Base-by-base conservation (phyloP, 2,329 filamentous ascomycete genomes). In the Xylaria sp. region DNA sequence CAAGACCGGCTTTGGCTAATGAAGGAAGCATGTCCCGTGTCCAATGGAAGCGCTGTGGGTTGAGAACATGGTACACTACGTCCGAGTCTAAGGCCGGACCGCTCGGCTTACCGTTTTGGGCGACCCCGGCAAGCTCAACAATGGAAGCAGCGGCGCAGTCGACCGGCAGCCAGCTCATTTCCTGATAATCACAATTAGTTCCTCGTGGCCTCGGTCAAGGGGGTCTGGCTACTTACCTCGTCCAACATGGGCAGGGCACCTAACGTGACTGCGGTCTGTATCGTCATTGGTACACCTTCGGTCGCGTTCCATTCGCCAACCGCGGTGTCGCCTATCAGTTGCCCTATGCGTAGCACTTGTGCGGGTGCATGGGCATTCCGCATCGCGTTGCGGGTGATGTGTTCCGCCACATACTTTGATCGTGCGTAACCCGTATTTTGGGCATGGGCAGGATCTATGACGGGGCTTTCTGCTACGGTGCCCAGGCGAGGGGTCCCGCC, bases 51-150 rank as follows among this genome's bases (percentile, higher is more conserved):
- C 78, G 76, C 7, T 70, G 75, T 0, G 82, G 81, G 66, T 88
- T 88, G n/a, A 85, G 79, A 9, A 90, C 77, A 65, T 89, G 85
- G 66, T 83, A 86, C 18, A 88, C 80, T 0, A 79, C 72, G 2
- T 75, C 71, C 18, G 6, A 63, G 13, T 53, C 67, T 28, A 30
- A 30, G 52, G 20, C 68, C 6, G 18, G 13, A 36, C 53, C 36
- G 56, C 56, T 15, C 48, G 64, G 30, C 39, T 73, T 34, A 50
- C 69, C 69, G 62, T 70, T 23, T 73, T 71, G 63, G 15, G 61
- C 63, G 60, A 72, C 20, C 72, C 71, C 65, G 18, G 59, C 63
- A 13, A 81, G 74, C 50, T 81, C 77, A 12, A 81, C 70, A 13
- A 80, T 75, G 1, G 77, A 76, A 15, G 72, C 67, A 25, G 80